Conservation (phyloP, 2,329 filamentous ascomycete genomes). For the Tolypocladium pustulatum region DNA sequence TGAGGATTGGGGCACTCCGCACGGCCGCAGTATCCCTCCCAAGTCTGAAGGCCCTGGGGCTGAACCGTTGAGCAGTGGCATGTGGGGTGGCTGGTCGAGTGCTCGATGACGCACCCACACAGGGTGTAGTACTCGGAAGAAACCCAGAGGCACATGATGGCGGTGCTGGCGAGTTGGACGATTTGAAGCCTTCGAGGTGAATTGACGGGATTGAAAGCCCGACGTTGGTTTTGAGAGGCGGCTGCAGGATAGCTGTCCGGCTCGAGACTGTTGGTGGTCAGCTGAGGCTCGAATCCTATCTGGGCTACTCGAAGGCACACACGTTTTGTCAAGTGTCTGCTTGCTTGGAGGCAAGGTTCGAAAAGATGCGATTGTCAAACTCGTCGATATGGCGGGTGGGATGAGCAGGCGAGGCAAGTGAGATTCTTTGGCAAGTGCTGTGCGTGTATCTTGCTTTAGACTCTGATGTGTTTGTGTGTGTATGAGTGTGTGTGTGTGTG, state of each 20-base stretch:
- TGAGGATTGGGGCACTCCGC: constrained; percentile 19
- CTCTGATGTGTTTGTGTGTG: background rate
- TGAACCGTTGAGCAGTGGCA: constrained; percentile 16
- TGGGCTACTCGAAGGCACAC: background rate
- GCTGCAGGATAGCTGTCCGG: background rate
- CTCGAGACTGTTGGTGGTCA: constrained; percentile 1
- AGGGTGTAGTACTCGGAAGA: constrained; percentile 18
- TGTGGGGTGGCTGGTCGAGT: constrained; percentile 15
- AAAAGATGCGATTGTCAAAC: background rate
- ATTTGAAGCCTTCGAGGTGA: background rate
- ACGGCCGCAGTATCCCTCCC: constrained; percentile 21
- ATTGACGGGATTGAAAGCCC: background rate
- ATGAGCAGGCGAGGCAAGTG: background rate
- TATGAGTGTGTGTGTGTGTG: background rate
- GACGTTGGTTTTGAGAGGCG: background rate
- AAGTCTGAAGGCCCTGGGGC: constrained; percentile 16
- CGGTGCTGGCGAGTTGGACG: background rate
- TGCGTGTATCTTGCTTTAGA: background rate
- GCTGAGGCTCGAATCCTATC: background rate
- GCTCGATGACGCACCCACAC: constrained; percentile 19
- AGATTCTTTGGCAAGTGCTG: background rate
- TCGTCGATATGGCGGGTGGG: background rate
- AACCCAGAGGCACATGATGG: constrained; percentile 24
- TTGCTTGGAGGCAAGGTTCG: background rate
- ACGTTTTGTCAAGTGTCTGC: background rate